Percentiles rank a stretch among this genome's conserved stretches.
Conservation (phyloP, 352 stramenopile species). For the Elongisporangium anandrum region DNA sequence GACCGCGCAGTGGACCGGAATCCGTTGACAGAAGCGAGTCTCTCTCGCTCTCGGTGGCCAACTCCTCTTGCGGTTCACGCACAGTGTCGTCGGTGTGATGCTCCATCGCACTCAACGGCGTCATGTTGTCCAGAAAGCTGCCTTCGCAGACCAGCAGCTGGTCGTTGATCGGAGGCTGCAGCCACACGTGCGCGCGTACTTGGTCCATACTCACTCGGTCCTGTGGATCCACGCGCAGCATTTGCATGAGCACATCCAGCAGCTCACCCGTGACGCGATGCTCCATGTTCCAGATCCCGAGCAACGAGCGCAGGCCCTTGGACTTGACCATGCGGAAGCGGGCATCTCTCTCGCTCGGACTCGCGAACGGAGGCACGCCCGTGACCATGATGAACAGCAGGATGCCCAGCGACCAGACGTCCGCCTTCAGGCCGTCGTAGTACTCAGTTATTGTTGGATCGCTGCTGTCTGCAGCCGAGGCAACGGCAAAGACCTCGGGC, state of each 20-base stretch:
- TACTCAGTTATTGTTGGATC: neutral
- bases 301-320: constrained; percentile 27
- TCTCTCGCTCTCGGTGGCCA: constrained; percentile 5
- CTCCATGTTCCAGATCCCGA: constrained; percentile 36
- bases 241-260: constrained; percentile 24
- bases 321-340: constrained; percentile 46
- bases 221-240: constrained; percentile 31
- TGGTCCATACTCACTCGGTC: constrained; percentile 29
- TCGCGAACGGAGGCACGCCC: constrained; percentile 45
- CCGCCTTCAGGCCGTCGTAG: constrained; percentile 45
- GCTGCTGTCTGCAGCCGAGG: neutral
- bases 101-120: constrained; percentile 3
- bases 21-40: neutral
- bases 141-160: constrained; percentile 1
- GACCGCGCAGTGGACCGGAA: neutral
- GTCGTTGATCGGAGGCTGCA: constrained; percentile 10
- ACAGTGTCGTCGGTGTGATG: constrained; percentile 12
- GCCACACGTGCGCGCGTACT: constrained; percentile 38
- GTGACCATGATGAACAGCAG: constrained; percentile 61
- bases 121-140: constrained; percentile 10
- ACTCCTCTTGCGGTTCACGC: constrained; percentile 23
- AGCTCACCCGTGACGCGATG: constrained; percentile 22
- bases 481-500: constrained; percentile 36
- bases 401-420: constrained; percentile 66
- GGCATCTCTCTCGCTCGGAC: constrained; percentile 32